Conservation (phyloP, 148 eudicot species). For the Suaeda aralocaspica region DNA sequence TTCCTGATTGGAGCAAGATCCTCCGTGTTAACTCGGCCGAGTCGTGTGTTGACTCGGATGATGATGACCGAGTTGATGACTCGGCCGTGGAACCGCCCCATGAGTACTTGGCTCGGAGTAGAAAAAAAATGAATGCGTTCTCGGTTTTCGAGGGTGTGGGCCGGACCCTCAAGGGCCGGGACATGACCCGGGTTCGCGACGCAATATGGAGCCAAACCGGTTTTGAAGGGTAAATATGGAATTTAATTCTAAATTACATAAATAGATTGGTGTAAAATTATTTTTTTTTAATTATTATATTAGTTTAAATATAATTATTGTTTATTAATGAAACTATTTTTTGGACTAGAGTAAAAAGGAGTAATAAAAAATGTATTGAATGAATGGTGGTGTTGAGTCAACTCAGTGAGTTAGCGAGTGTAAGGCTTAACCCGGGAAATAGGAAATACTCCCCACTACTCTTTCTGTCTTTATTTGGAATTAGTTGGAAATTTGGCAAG, state of each 20-base stretch:
- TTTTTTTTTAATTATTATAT: not conserved
- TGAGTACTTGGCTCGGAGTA: slow-evolving; percentile 69
- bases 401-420: slow-evolving; percentile 13
- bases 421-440: not conserved
- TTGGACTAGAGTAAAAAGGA: not conserved
- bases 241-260: too few species aligned
- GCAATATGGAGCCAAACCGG: slow-evolving; percentile 97
- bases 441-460: not conserved
- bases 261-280: slow-evolving; percentile 3
- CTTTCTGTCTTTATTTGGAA: not conserved
- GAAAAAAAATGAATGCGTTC: slow-evolving; percentile 46
- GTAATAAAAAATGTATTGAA: too few species aligned
- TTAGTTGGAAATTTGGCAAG: slow-evolving; percentile 18
- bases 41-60: slow-evolving; percentile 68
- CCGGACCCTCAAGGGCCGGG: slow-evolving; percentile 91
- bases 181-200: slow-evolving; percentile 85
- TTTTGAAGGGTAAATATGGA: slow-evolving; percentile 56
- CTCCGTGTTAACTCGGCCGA: slow-evolving; percentile 70
- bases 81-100: slow-evolving; percentile 71
- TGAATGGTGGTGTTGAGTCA: not conserved
- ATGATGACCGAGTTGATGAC: slow-evolving; percentile 36
- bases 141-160: slow-evolving; percentile 90
- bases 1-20: slow-evolving; percentile 90
- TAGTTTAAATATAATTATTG: slow-evolving; percentile 1
- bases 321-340: slow-evolving; percentile 19